Conservation (phyloP, 2,329 filamentous ascomycete species). For the Colletotrichum sp. region DNA sequence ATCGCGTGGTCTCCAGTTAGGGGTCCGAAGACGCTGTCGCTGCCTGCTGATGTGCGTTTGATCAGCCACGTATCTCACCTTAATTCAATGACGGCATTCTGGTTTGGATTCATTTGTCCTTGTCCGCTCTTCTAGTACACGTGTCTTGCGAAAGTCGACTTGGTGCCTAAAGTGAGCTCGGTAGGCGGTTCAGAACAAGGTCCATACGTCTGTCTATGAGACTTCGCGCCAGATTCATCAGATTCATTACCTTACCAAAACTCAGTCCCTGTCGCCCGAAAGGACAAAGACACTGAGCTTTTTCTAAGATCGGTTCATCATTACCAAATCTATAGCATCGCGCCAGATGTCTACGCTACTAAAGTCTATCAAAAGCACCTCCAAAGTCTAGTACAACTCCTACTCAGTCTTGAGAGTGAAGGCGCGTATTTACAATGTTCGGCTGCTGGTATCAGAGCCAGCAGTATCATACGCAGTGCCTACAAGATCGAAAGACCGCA, state of each 20-base stretch:
- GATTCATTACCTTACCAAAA: background rate
- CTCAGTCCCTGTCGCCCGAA: background rate
- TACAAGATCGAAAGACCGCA: conserved; percentile 64
- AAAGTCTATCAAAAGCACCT: background rate
- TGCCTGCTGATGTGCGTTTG: background rate
- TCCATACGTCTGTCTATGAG: background rate
- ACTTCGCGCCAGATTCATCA: background rate
- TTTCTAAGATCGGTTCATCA: background rate
- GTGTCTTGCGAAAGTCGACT: background rate
- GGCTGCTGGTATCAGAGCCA: conserved; percentile 1
- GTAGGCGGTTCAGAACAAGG: background rate
- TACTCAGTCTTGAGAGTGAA: background rate
- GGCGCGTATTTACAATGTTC: background rate
- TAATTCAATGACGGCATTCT: background rate
- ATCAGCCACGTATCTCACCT: background rate
- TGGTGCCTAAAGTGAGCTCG: background rate
- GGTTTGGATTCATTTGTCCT: background rate
- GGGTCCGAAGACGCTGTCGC: background rate
- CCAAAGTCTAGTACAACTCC: background rate
- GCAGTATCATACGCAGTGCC: conserved; percentile 22
- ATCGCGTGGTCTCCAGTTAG: background rate
- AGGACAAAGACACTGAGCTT: background rate
- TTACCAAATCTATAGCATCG: background rate
- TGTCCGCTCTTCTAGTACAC: background rate
- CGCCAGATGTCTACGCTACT: background rate